Percentiles rank a stretch among this genome's conserved stretches.
phyloP scores from a whole-genome alignment of 192 early-diverging fungal species.

The Gamsiella multidivaricata region DNA sequence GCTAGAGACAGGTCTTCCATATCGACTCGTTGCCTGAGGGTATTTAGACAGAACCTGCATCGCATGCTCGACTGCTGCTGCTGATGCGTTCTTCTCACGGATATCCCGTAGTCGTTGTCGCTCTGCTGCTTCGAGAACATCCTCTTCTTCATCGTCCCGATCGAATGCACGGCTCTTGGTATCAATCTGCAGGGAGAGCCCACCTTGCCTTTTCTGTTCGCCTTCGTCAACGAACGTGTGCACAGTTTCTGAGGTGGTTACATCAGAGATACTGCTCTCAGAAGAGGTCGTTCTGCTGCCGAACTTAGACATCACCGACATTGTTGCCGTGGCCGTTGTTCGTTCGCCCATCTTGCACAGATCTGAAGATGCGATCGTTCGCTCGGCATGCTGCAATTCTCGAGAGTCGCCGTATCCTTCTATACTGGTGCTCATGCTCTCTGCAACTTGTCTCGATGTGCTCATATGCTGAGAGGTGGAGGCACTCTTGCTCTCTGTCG shows the following conservation, averaged over 20 bases:
- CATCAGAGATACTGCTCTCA: background rate
- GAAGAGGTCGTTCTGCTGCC: background rate
- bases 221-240: background rate
- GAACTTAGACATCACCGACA: background rate
- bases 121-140: conserved; percentile 1
- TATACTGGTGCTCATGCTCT: background rate
- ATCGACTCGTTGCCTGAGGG: conserved; percentile 45
- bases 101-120: conserved; percentile 16
- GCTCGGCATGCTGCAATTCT: background rate
- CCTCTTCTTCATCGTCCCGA: conserved; percentile 3
- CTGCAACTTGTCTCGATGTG: background rate
- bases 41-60: conserved; percentile 41
- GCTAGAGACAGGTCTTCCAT: background rate
- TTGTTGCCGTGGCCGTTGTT: conserved; percentile 5
- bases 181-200: conserved; percentile 24
- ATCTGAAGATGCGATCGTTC: background rate
- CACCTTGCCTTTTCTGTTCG: background rate
- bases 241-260: background rate
- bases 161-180: conserved; percentile 8
- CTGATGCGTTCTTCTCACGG: conserved; percentile 27
- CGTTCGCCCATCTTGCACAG: background rate
- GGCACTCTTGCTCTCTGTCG: background rate
- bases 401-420: background rate
- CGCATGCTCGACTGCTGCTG: conserved; percentile 30
- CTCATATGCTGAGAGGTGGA: background rate